Conservation (phyloP, 2,329 filamentous ascomycete species). For the Epichloe sp. region DNA sequence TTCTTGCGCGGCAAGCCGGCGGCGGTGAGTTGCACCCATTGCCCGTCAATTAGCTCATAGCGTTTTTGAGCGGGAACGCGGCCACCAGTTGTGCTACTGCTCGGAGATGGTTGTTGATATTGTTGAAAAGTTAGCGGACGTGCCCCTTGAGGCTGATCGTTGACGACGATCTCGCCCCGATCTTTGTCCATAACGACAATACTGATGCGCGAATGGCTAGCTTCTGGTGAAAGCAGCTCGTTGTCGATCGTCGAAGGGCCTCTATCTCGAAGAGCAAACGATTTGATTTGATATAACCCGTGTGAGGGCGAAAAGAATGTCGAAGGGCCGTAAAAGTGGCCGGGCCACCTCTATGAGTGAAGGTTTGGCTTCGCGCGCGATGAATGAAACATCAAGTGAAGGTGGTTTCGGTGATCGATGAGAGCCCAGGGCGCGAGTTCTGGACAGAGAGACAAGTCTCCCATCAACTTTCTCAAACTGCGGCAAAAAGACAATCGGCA, state of each 20-base stretch:
- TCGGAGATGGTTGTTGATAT: slow-evolving; percentile 13
- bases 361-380: neutral
- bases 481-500: no score
- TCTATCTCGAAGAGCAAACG: no score
- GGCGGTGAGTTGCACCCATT: slow-evolving; percentile 38
- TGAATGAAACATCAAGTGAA: neutral
- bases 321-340: neutral
- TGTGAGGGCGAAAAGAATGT: neutral
- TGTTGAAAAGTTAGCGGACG: slow-evolving; percentile 15
- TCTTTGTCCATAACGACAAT: slow-evolving; percentile 26
- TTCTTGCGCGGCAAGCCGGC: slow-evolving; percentile 49
- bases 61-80: slow-evolving; percentile 15
- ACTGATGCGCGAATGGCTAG: slow-evolving; percentile 12
- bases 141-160: slow-evolving; percentile 19
- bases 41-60: slow-evolving; percentile 24
- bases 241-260: slow-evolving; percentile 7
- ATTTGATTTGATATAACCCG: neutral
- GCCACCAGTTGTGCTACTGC: slow-evolving; percentile 13
- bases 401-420: neutral
- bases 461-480: neutral
- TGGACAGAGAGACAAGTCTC: neutral
- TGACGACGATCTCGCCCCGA: slow-evolving; percentile 31
- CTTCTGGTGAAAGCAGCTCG: neutral
- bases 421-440: neutral
- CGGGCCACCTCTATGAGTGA: neutral